Conservation (phyloP, 257 asterid species). For the Rehmannia glutinosa region DNA sequence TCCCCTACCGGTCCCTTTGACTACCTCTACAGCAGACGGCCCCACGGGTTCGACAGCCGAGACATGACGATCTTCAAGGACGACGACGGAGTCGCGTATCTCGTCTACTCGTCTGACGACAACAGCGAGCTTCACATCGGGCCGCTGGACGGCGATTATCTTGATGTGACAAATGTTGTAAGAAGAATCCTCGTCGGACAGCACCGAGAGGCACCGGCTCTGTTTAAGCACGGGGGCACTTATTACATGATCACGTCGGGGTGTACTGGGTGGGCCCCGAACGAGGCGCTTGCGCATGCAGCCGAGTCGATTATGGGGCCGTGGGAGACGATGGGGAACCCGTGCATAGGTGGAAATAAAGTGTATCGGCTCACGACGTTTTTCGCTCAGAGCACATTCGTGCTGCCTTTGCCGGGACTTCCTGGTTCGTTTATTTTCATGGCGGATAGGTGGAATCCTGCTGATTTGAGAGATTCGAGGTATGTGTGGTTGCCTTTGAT, state of each 20-base stretch:
- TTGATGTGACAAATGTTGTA: constrained; percentile 44
- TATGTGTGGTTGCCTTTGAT: constrained; percentile 88
- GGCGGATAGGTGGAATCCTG: constrained; percentile 98
- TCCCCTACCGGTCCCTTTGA: constrained; percentile 76
- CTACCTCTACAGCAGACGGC: constrained; percentile 75
- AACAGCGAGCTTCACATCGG: constrained; percentile 87
- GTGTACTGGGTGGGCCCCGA: constrained; percentile 98
- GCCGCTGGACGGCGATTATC: constrained; percentile 59
- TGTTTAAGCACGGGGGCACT: constrained; percentile 73
- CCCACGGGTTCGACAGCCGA: constrained; percentile 90
- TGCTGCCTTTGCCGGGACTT: constrained; percentile 70
- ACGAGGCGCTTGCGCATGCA: constrained; percentile 87
- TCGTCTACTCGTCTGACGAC: constrained; percentile 83
- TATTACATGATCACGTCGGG: constrained; percentile 98
- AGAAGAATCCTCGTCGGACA: constrained; percentile 74
- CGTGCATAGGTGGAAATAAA: constrained; percentile 92
- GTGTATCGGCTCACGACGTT: constrained; percentile 55
- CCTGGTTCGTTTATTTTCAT: constrained; percentile 66
- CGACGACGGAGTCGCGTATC: constrained; percentile 68
- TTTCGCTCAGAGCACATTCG: constrained; percentile 82
- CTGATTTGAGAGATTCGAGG: constrained; percentile 86
- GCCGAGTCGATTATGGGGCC: constrained; percentile 91
- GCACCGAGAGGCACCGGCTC: constrained; percentile 93
- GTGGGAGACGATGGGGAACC: constrained; percentile 93
- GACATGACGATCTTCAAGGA: constrained; percentile 98